Evolutionary conservation across 2,329 filamentous ascomycete genomes (phyloP), one percentile per base, ranked within the genome.

Genomic region (Pseudogymnoascus sp.): DNA sequence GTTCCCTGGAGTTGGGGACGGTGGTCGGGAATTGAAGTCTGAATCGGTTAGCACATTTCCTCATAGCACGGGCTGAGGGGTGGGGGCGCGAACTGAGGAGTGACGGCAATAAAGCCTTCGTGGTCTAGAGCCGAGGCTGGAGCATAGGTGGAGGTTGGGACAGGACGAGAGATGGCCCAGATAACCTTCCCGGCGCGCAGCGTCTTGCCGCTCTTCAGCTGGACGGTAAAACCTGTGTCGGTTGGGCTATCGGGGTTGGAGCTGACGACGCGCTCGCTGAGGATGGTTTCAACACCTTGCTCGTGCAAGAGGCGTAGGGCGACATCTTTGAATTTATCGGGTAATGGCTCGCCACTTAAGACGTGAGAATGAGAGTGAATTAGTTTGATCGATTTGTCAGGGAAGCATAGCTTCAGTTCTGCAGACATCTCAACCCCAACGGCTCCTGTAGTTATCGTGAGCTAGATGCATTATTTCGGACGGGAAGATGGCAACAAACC

Each of bases 401-500:
- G 88, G 63, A 86, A 80, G 22, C 85, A 76, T 50, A 82, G 72
- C 73, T 92, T 92, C 60, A 92, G 77, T 74, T 94, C 89, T 1
- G 87, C 85, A 0, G 90, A 88, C 80, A 93, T 91, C 71, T 93
- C 89, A 60, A 92, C 86, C 7, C 90, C 90, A 1, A 92, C 89
- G 6, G 89, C 90, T 58, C 88, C 81, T 83, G 61, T 47, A 9
- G n/a, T 5, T 12, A 54, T 54, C 35, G 16, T 54, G 16, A 54
- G 47, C 47, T 5, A 2, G 18, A 20, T 54, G 47, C 2, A 54
- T 20, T 11, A 54, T 20, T 20, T 30, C n/a, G 11, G 16, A 28
- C 37, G 16, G 60, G 6, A 36, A 9, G 38, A 14, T n/a, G 11
- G 39, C 41, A 11, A 67, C 68, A 67, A 61, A 80, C 80, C 84